Evolutionary conservation across 2,329 filamentous ascomycete species (phyloP).

Genomic region (Drechslera avenae): DNA sequence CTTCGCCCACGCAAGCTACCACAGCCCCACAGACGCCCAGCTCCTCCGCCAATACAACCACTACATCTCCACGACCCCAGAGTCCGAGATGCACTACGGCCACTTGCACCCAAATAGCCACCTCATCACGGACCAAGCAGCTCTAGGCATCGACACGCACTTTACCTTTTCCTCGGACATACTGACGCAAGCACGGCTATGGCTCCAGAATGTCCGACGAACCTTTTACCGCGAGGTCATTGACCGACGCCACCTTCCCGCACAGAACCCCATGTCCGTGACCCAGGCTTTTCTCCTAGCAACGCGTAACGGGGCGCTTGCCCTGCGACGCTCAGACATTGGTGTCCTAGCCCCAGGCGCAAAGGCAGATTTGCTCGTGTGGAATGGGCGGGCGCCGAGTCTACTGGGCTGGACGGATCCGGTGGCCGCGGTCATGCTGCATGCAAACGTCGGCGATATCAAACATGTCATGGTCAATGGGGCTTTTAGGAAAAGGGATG

Average conservation of each 20-base stretch:
- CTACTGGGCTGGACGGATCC: constrained; percentile 62
- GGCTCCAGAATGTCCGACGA: constrained; percentile 56
- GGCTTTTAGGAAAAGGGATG: constrained; percentile 54
- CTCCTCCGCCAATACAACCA: constrained; percentile 58
- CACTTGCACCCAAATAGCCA: constrained; percentile 55
- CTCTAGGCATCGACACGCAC: constrained; percentile 62
- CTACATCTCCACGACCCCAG: constrained; percentile 62
- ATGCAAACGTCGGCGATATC: constrained; percentile 60
- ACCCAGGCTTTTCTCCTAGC: constrained; percentile 62
- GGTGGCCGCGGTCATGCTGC: constrained; percentile 62
- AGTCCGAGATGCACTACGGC: constrained; percentile 66
- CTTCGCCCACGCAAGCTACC: constrained; percentile 58
- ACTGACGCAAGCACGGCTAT: constrained; percentile 57
- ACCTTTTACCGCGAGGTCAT: constrained; percentile 50
- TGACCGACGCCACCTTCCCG: constrained; percentile 51
- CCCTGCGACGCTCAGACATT: constrained; percentile 58
- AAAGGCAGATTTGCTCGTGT: constrained; percentile 62
- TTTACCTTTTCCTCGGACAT: constrained; percentile 58
- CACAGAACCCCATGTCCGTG: constrained; percentile 58
- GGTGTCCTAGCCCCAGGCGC: constrained; percentile 57
- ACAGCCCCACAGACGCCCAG: constrained; percentile 48
- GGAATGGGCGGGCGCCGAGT: constrained; percentile 55
- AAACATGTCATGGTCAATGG: constrained; percentile 59
- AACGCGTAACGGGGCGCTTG: constrained; percentile 59
- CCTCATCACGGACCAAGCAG: constrained; percentile 56